Conservation (phyloP, 176 grass and related monocot species). For the Carex kokanica region DNA sequence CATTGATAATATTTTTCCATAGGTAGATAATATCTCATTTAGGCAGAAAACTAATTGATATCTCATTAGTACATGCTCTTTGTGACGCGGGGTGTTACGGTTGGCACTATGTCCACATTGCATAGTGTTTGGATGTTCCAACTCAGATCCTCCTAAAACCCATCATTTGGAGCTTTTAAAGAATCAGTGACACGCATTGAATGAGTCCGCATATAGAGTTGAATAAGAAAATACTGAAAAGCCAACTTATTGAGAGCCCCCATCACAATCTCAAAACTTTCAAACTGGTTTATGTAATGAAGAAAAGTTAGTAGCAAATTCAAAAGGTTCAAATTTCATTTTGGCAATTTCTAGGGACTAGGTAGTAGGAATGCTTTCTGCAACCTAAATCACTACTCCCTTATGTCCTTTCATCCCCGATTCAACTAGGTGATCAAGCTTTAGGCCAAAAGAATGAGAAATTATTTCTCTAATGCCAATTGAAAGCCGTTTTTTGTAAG, state of each 20-base stretch:
- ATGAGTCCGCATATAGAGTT: not conserved
- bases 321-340: not conserved
- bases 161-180: not conserved
- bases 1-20: not conserved
- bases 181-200: not conserved
- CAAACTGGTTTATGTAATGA: not conserved
- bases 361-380: not conserved
- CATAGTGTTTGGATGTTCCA: not conserved
- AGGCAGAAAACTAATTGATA: not conserved
- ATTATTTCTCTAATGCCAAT: not conserved
- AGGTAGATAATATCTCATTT: not conserved
- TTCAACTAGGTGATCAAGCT: not conserved
- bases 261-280: not conserved
- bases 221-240: not conserved
- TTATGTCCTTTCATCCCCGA: not conserved
- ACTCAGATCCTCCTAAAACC: not conserved
- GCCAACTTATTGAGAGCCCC: not conserved
- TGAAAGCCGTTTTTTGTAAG: not conserved
- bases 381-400: not conserved
- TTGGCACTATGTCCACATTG: not conserved
- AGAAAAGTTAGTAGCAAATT: not conserved
- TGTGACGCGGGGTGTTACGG: not conserved
- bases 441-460: not conserved
- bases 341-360: not conserved
- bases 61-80: not conserved